Conservation (phyloP, 345 rosid species). For the Aegle marmelos region DNA sequence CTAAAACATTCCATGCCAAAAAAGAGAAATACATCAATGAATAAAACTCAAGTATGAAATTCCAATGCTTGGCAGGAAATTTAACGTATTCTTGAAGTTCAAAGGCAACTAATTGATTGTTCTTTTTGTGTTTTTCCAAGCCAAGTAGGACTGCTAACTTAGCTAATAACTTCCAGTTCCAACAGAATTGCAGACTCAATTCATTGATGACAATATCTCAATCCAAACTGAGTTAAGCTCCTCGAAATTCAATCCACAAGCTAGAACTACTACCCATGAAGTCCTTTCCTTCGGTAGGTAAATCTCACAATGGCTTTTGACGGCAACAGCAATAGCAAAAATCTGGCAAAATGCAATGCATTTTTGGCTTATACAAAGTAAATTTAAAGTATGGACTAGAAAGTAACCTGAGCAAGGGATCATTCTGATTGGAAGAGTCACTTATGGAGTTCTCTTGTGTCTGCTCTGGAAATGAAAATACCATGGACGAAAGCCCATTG, state of each 20-base stretch:
- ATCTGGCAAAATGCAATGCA: background rate
- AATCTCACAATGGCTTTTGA: background rate
- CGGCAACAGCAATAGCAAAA: background rate
- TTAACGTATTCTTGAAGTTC: background rate
- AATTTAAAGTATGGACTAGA: background rate
- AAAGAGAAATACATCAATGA: too few species aligned
- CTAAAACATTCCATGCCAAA: background rate
- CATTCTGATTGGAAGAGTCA: constrained; percentile 36
- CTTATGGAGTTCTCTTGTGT: constrained; percentile 24
- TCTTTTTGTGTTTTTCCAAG: background rate
- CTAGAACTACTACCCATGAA: background rate
- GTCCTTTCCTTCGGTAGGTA: background rate
- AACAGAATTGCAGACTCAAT: background rate
- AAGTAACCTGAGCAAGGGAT: constrained; percentile 52
- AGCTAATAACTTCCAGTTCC: background rate
- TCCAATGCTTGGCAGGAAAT: background rate
- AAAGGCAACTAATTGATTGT: background rate
- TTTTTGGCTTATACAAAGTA: background rate
- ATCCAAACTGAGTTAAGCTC: background rate
- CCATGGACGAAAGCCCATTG: constrained; percentile 68
- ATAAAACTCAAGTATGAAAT: background rate
- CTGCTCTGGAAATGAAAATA: constrained; percentile 60
- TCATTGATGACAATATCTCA: background rate
- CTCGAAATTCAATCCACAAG: background rate
- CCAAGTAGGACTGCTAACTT: background rate